Percentiles rank a stretch among this genome's conserved stretches.
phyloP scores from a whole-genome alignment of 306 rosid genomes.

The Glycine soja region DNA sequence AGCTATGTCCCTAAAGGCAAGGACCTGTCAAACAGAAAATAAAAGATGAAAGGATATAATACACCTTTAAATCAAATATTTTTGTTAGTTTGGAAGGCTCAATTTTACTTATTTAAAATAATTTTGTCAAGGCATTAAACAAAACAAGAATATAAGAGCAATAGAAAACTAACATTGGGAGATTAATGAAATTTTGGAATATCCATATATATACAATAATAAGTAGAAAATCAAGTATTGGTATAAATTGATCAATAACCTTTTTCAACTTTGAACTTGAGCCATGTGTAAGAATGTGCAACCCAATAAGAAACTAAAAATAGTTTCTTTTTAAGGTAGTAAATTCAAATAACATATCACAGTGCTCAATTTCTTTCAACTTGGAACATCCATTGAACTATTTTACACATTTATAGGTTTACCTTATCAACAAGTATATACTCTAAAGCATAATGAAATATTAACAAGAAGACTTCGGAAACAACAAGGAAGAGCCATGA shows the following conservation, averaged over 20 bases:
- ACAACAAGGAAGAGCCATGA: not conserved
- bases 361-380: not conserved
- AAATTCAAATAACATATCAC: not conserved
- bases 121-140: not conserved
- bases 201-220: not conserved
- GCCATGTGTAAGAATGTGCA: not conserved
- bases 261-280: not conserved
- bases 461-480: not conserved
- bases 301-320: not conserved
- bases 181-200: not conserved
- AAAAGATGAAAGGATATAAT: constrained; percentile 7
- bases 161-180: not conserved
- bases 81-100: not conserved
- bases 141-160: not conserved
- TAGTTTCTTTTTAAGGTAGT: not conserved
- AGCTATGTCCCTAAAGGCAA: constrained; percentile 92
- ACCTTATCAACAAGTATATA: not conserved
- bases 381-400: not conserved
- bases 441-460: not conserved
- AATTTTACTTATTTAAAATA: not conserved
- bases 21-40: constrained; percentile 60
- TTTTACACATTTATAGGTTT: not conserved
- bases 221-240: not conserved
- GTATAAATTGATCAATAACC: not conserved
- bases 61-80: not conserved